Base-by-base conservation (phyloP, 768 basidiomycete genomes). In the Naganishia randhawae region DNA sequence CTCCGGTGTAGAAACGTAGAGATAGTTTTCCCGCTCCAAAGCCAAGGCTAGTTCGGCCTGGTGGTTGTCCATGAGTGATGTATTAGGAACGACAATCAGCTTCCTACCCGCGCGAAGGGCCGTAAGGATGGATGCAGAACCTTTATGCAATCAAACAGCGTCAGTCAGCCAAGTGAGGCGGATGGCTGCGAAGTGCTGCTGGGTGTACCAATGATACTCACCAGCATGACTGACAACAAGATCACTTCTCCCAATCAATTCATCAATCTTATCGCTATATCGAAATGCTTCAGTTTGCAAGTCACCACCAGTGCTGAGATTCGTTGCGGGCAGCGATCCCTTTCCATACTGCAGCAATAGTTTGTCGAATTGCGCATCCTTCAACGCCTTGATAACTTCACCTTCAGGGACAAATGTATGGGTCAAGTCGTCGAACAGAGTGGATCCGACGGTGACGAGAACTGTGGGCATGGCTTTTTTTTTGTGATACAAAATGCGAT, bases 151-250 rank as follows among this genome's bases (percentile, higher is more conserved):
- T 22, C 19, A 11, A 22, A 3, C 7, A 22, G 19, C 33, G 54
- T 22, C 32, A 33, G 54, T 55, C 14, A n/a, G 48, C 8, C 17
- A 6, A 37, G n/a, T 16, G 45, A 66, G 27, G 33, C 32, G 37
- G 3, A 33, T 50, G 41, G 37, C 39, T 39, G 31, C 48, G 25
- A 33, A 45, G 63, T 55, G n/a, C n/a, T 27, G 51, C 35, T 22
- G 48, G 29, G 2, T 13, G 27, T 11, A 22, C n/a, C 7, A 4
- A 48, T 11, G n/a, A 48, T 27, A 71, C 85, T 72, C 76, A 92
- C 95, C 95, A 76, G 92, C 95, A 83, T 98, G 95, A 73, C 91
- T 90, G 42, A 99, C 89, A 62, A 99, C 85, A 57, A 93, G 80
- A 76, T 92, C 88, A 53, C 89, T 87, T 22, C 77, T 81, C 37